These are phyloP conservation scores for Yarrowia sp. DNA, from an alignment of 805 yeast species.

Conservation along the genomic window DNA sequence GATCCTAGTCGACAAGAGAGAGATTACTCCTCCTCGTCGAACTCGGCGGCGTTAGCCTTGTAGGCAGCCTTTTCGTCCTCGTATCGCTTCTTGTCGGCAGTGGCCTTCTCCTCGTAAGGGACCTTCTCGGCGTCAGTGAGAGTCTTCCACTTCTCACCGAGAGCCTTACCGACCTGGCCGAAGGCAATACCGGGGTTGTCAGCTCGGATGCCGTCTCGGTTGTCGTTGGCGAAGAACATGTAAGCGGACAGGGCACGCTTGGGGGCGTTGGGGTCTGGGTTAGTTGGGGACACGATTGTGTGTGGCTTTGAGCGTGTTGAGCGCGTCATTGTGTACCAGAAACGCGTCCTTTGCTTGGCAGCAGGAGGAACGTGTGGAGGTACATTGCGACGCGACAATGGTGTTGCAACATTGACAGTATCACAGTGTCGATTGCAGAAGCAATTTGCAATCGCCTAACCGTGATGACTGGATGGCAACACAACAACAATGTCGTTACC, in stretches of 20 bases:
- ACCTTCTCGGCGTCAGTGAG: constrained; percentile 74
- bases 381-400: neutral
- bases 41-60: constrained; percentile 43
- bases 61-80: constrained; percentile 88
- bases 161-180: constrained; percentile 87
- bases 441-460: no score
- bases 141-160: constrained; percentile 97
- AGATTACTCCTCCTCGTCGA: constrained; percentile 35
- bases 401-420: neutral
- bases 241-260: constrained; percentile 97
- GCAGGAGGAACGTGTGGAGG: no score
- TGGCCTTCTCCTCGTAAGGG: constrained; percentile 93
- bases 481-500: neutral
- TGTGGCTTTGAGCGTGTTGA: no score
- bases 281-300: neutral
- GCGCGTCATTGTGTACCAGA: neutral
- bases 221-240: constrained; percentile 98
- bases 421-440: no score
- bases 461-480: neutral
- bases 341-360: neutral
- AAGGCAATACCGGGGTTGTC: constrained; percentile 96
- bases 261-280: constrained; percentile 77
- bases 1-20: constrained; percentile 10
- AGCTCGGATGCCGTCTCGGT: constrained; percentile 91
- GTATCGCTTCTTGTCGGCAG: constrained; percentile 94